Evolutionary conservation across 1,139 yeast genomes (phyloP), one percentile per base, ranked within the genome.

Genomic region (Magnusiomyces tetraspermus): DNA sequence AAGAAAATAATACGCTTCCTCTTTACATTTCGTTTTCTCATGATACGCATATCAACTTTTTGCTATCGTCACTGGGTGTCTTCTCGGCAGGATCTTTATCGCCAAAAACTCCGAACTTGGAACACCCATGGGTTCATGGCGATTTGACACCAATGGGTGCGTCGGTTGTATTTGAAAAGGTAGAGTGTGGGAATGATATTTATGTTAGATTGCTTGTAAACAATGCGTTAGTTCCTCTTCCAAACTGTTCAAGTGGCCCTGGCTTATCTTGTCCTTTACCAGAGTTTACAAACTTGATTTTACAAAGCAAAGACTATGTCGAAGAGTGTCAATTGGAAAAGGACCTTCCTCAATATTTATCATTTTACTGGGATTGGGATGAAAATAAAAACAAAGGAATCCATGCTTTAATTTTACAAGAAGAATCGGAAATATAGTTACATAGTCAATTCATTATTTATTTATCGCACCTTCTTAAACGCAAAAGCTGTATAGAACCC

Each of bases 401-500:
- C n/a, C n/a, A n/a, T n/a, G n/a, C n/a, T n/a, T n/a, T n/a, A n/a
- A n/a, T n/a, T n/a, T n/a, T n/a, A n/a, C n/a, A n/a, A n/a, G n/a
- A n/a, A n/a, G n/a, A n/a, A n/a, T n/a, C n/a, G n/a, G 11, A 28
- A 11, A 11, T 28, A 11, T 28, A 28, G 33, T 28, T 28, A 8
- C 33, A 28, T 8, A 28, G 11, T 8, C 11, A 8, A 28, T 28
- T 28, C 33, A 6, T 8, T 36, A 36, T 36, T 10, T 10, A 10
- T 28, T 23, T 46, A 26, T 13, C 71, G 67, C 41, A 68, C 67
- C 64, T 83, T 84, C 58, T 80, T 83, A 64, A 87, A 88, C 1
- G 85, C 92, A 71, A 87, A 87, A 0, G 89, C 88, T 49, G 82
- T 68, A 65, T 87, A 87, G 60, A 88, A 83, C 13, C 89, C 87